These are phyloP conservation scores for Saccharomyces eubayanus DNA, from an alignment of 805 yeast genomes.

Conservation along the genomic window DNA sequence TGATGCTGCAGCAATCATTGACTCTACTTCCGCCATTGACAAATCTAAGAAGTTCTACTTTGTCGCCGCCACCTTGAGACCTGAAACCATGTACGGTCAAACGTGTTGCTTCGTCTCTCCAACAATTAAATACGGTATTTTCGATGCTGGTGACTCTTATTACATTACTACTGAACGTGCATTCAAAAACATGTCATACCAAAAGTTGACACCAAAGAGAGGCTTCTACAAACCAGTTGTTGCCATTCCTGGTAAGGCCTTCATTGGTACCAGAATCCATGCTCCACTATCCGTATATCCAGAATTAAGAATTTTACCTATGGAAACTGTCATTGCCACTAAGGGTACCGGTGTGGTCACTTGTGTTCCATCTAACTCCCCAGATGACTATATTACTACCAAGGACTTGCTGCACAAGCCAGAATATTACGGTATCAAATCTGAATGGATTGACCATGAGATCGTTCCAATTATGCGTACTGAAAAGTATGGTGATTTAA, in stretches of 20 bases:
- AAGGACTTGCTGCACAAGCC: slow-evolving; percentile 81
- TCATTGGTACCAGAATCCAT: slow-evolving; percentile 77
- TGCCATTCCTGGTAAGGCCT: slow-evolving; percentile 55
- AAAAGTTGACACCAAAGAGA: slow-evolving; percentile 82
- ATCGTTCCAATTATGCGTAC: slow-evolving; percentile 69
- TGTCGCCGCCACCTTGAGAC: slow-evolving; percentile 95
- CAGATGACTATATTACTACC: slow-evolving; percentile 89
- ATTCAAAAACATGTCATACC: slow-evolving; percentile 94
- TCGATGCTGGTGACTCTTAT: slow-evolving; percentile 69
- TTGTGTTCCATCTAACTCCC: slow-evolving; percentile 98
- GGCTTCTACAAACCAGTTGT: slow-evolving; percentile 62
- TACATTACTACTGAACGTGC: slow-evolving; percentile 90
- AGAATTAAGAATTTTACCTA: slow-evolving; percentile 79
- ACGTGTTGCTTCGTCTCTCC: slow-evolving; percentile 97
- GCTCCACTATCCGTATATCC: slow-evolving; percentile 74
- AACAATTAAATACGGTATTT: slow-evolving; percentile 84
- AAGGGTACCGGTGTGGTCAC: slow-evolving; percentile 99
- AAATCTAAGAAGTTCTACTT: slow-evolving; percentile 60
- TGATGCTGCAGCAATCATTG: slow-evolving; percentile 33
- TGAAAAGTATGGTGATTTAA: slow-evolving; percentile 76
- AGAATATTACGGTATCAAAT: slow-evolving; percentile 76
- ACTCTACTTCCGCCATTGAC: slow-evolving; percentile 30
- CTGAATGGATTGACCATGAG: slow-evolving; percentile 77
- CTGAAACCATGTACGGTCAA: slow-evolving; percentile 98
- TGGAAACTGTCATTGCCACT: slow-evolving; percentile 90